Base-by-base conservation (phyloP, 2,329 filamentous ascomycete species). In the Pestalotiopsis sp. region DNA sequence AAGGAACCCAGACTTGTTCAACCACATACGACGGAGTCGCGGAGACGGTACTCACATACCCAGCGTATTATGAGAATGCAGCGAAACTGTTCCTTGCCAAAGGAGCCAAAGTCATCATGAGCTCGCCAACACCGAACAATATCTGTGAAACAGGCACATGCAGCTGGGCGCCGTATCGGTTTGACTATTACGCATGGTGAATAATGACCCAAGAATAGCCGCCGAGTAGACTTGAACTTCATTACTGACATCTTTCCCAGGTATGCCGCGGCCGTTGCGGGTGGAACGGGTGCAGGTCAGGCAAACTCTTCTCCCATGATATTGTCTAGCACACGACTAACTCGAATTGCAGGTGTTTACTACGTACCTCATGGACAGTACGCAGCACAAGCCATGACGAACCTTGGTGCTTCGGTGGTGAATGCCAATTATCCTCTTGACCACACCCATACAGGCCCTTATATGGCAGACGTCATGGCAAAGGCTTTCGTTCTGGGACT, bases 351-450 rank as follows among this genome's bases (percentile, higher is more conserved):
- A 13, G 82, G 85, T 9, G 86, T 86, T 2, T 82, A 83, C 9
- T 90, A 87, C 74, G 85, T 91, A 11, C 86, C 90, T 36, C 89
- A 92, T 73, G 86, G 87, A n/a, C 80, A 81, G 49, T 90, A 90
- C 72, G 84, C 85, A 4, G 87, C 85, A 3, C 82, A 85, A 70
- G 84, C 83, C 52, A 89, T 86, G 75, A 75, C 84, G 75, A 79
- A 80, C 14, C 73, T 89, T 60, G 88, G 89, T 0, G 79, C 78
- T 55, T 69, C 78, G 0, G 81, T 79, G 3, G 86, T 89, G 31
- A 84, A 89, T 75, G 79, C 80, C 0, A 81, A 85, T 70, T 92
- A 85, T 70, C 87, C 88, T 0, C 82, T 82, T 23, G 89, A 91
- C 72, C 89, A 91, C 76, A 91, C 89, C 0, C 90, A 91, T 76